These are phyloP conservation scores for Alternaria sp. DNA, from an alignment of 2,329 filamentous ascomycete species.

Conservation along the genomic window DNA sequence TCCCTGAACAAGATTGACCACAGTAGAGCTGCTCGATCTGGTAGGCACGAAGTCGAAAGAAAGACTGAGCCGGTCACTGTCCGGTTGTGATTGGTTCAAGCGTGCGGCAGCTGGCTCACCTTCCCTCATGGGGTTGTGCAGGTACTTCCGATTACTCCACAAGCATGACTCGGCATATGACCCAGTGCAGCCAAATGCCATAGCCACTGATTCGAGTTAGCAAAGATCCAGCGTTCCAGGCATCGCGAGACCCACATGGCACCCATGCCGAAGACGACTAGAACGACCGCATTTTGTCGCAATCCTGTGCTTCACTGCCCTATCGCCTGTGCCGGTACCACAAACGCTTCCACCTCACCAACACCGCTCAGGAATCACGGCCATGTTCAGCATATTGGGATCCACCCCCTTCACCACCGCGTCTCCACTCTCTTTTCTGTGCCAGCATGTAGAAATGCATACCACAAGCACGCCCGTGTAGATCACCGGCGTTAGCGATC, in stretches of 20 bases:
- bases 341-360: conserved; percentile 21
- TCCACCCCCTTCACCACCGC: conserved; percentile 13
- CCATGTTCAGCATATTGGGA: conserved; percentile 9
- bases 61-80: neutral
- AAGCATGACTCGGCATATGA: neutral
- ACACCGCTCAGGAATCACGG: conserved; percentile 15
- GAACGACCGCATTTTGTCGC: conserved; percentile 15
- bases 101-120: neutral
- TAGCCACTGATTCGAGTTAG: neutral
- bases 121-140: neutral
- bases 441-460: conserved; percentile 20
- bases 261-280: conserved; percentile 21
- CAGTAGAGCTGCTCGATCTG: neutral
- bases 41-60: neutral
- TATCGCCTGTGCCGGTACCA: conserved; percentile 17
- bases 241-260: conserved; percentile 2
- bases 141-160: neutral
- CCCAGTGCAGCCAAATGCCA: neutral
- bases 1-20: neutral
- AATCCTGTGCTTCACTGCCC: conserved; percentile 16
- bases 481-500: conserved; percentile 5
- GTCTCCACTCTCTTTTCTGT: neutral
- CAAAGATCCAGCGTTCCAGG: neutral
- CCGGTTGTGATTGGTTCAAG: neutral
- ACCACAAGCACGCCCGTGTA: conserved; percentile 18